phyloP scores from a whole-genome alignment of 495 filamentous ascomycete genomes.

The Tuber aestivum region DNA sequence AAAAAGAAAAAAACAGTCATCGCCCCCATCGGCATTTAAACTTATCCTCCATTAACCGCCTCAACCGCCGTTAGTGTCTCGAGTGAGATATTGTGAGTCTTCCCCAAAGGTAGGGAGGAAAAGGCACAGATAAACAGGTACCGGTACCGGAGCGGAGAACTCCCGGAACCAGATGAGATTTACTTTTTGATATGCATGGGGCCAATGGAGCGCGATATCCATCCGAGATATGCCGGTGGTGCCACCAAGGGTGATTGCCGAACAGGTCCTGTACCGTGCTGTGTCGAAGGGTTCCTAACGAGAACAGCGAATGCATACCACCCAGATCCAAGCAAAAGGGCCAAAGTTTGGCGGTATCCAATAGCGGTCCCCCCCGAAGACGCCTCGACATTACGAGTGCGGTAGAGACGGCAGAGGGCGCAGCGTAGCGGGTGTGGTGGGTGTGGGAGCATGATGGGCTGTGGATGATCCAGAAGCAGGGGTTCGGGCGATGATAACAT shows the following conservation, averaged over 20 bases:
- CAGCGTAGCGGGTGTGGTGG: not conserved
- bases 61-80: not conserved
- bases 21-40: not conserved
- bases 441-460: not conserved
- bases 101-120: not conserved
- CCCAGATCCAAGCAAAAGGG: no score
- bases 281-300: no score
- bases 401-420: not conserved
- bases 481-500: not conserved
- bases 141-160: not conserved
- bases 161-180: not conserved
- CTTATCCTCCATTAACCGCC: not conserved
- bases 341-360: no score
- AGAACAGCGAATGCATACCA: no score
- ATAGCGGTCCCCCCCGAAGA: no score
- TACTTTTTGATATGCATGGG: not conserved
- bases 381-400: no score
- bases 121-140: not conserved
- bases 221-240: conserved; percentile 3
- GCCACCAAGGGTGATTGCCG: not conserved
- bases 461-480: conserved; percentile 1
- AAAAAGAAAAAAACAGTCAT: not conserved
- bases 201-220: not conserved
- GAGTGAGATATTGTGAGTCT: not conserved
- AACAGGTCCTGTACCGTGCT: not conserved